Evolutionary conservation across 805 yeast genomes (phyloP).

Genomic region (Kuraishia borneana): DNA sequence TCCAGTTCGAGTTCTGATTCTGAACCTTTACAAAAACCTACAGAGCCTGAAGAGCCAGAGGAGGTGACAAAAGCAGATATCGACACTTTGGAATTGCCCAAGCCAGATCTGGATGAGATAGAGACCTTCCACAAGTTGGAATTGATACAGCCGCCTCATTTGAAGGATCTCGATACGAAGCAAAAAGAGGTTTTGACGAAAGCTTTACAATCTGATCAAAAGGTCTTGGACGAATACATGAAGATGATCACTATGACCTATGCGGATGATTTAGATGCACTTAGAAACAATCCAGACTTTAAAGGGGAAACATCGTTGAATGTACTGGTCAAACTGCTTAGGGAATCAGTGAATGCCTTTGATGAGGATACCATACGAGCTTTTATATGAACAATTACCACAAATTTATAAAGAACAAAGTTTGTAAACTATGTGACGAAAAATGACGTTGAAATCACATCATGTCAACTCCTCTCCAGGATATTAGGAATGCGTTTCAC

Average conservation of each 20-base stretch:
- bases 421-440: background rate
- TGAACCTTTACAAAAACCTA: slow-evolving; percentile 11
- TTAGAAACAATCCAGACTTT: slow-evolving; percentile 57
- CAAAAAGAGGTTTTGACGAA: slow-evolving; percentile 1
- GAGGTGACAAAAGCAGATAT: slow-evolving; percentile 5
- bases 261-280: slow-evolving; percentile 47
- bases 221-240: slow-evolving; percentile 36
- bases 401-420: background rate
- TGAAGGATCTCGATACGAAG: slow-evolving; percentile 4
- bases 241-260: slow-evolving; percentile 44
- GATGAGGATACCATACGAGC: slow-evolving; percentile 35
- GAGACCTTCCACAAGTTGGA: slow-evolving; percentile 8
- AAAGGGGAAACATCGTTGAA: slow-evolving; percentile 41
- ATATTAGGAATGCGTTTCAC: slow-evolving; percentile 7
- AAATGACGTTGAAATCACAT: background rate
- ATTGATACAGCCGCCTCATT: slow-evolving; percentile 3
- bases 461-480: background rate
- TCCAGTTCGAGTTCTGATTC: slow-evolving; percentile 23
- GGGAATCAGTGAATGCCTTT: slow-evolving; percentile 48
- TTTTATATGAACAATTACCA: background rate
- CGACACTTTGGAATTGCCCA: slow-evolving; percentile 1
- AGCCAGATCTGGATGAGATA: slow-evolving; percentile 6
- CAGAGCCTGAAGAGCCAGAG: slow-evolving; percentile 6
- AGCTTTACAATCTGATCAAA: slow-evolving; percentile 8
- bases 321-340: slow-evolving; percentile 43